Conservation (phyloP, 495 filamentous ascomycete genomes). For the Ramalina peruviana region DNA sequence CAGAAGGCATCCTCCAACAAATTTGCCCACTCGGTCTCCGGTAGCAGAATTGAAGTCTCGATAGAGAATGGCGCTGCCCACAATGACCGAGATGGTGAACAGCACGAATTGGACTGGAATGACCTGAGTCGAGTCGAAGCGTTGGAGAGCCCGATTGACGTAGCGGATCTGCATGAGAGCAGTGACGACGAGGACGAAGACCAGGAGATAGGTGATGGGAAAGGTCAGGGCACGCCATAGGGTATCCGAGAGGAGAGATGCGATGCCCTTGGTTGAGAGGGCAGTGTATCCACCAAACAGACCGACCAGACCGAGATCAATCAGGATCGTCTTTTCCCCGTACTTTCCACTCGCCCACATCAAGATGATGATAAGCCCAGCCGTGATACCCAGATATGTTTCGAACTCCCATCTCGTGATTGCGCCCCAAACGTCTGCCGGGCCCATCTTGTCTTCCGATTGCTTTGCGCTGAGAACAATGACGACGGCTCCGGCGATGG, state of each 20-base stretch:
- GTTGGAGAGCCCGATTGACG: slow-evolving; percentile 83
- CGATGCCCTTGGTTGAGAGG: slow-evolving; percentile 89
- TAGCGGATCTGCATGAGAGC: slow-evolving; percentile 94
- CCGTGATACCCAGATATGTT: slow-evolving; percentile 69
- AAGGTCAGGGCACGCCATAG: slow-evolving; percentile 79
- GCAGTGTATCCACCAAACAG: slow-evolving; percentile 77
- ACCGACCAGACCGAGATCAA: slow-evolving; percentile 77
- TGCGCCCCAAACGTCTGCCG: slow-evolving; percentile 75
- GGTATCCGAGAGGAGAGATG: slow-evolving; percentile 81
- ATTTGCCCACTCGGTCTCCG: slow-evolving; percentile 56
- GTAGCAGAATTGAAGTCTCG: slow-evolving; percentile 80
- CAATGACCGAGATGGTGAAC: slow-evolving; percentile 89
- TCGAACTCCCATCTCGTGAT: slow-evolving; percentile 87
- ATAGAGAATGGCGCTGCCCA: slow-evolving; percentile 84
- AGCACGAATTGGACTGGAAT: slow-evolving; percentile 95
- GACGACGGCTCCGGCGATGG: slow-evolving; percentile 75
- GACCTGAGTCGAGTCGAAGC: slow-evolving; percentile 93
- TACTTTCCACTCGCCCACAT: slow-evolving; percentile 74
- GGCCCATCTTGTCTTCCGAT: slow-evolving; percentile 80
- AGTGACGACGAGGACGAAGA: slow-evolving; percentile 62
- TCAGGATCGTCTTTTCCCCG: slow-evolving; percentile 71
- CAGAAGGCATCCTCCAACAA: slow-evolving; percentile 73
- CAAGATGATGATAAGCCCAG: slow-evolving; percentile 53
- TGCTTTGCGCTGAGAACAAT: slow-evolving; percentile 87
- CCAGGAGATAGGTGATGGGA: slow-evolving; percentile 75